Base-by-base conservation (phyloP, 2,329 filamentous ascomycete genomes). In the Apiospora hydei region DNA sequence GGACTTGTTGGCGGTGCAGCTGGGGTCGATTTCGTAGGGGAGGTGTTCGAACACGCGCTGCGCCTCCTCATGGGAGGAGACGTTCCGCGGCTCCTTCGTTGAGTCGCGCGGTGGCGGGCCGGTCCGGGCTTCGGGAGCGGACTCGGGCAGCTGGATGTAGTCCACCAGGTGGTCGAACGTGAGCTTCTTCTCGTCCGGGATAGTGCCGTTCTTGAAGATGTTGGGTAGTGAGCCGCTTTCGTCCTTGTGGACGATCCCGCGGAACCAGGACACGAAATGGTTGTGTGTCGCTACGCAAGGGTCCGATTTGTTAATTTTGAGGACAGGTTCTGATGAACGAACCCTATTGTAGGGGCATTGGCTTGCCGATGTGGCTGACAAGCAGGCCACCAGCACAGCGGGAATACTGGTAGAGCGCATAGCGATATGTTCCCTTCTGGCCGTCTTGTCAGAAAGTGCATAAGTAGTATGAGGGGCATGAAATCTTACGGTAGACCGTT, bases 91-190 rank as follows among this genome's bases (percentile, higher is more conserved):
- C n/a, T 11, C n/a, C n/a, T 21, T 51, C 10, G 49, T 24, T 30
- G 26, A 30, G 49, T 51, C n/a, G 24, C 10, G 21, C 47, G n/a
- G 4, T 4, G n/a, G 11, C 0, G 49, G 49, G 1, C 49, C 49
- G 49, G 49, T 51, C n/a, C 49, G 49, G 49, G n/a, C n/a, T 51
- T 51, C 49, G n/a, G 49, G 49, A n/a, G 49, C 49, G 11, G n/a
- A 26, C 10, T 24, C 49, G 10, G 49, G 49, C 4, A 51, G n/a
- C n/a, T 51, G 49, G n/a, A 51, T 24, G 11, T 14, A 51, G 49
- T 51, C 49, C 24, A 51, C n/a, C n/a, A 51, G n/a, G n/a, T 13
- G 3, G 10, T 51, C 49, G n/a, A 51, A 51, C n/a, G 49, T 51
- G 49, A 51, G 49, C 10, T 24, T 24, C 10, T 51, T 24, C 49